A percentile compares a stretch with the other conserved stretches of the same genome.
phyloP scores from a whole-genome alignment of 768 basidiomycete species.

The Rhizopogon vesiculosus region DNA sequence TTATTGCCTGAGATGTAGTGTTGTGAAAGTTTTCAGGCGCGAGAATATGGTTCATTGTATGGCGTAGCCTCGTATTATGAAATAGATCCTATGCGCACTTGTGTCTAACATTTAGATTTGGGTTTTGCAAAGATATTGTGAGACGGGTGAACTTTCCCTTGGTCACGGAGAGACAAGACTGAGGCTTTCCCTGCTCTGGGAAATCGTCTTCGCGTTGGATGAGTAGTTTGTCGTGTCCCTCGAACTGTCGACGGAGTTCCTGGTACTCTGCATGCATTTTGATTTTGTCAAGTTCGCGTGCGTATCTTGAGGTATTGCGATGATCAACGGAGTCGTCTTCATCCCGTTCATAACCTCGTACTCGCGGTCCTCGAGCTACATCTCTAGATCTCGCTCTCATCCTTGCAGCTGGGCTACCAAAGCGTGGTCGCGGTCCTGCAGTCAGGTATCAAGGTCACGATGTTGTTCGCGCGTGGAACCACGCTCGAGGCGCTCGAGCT shows the following conservation, averaged over 20 bases:
- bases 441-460: conserved; percentile 27
- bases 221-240: conserved; percentile 55
- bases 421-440: conserved; percentile 25
- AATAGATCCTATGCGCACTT: too few species aligned
- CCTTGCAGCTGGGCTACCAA: conserved; percentile 32
- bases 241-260: conserved; percentile 51
- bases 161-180: conserved; percentile 82
- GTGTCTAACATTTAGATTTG: too few species aligned
- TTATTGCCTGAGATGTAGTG: too few species aligned
- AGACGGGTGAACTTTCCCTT: conserved; percentile 71
- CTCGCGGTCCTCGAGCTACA: conserved; percentile 69
- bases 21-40: too few species aligned
- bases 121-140: too few species aligned
- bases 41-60: too few species aligned
- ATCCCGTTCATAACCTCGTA: conserved; percentile 59
- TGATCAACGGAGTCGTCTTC: conserved; percentile 39
- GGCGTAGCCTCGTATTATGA: too few species aligned
- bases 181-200: conserved; percentile 20
- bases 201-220: conserved; percentile 63
- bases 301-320: conserved; percentile 24
- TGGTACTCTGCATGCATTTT: conserved; percentile 61
- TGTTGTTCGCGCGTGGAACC: conserved; percentile 19
- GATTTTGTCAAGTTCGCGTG: conserved; percentile 38
- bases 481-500: conserved; percentile 69
- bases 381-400: conserved; percentile 73